Conservation (phyloP, 2,329 filamentous ascomycete species). For the Ophiostoma quercus region DNA sequence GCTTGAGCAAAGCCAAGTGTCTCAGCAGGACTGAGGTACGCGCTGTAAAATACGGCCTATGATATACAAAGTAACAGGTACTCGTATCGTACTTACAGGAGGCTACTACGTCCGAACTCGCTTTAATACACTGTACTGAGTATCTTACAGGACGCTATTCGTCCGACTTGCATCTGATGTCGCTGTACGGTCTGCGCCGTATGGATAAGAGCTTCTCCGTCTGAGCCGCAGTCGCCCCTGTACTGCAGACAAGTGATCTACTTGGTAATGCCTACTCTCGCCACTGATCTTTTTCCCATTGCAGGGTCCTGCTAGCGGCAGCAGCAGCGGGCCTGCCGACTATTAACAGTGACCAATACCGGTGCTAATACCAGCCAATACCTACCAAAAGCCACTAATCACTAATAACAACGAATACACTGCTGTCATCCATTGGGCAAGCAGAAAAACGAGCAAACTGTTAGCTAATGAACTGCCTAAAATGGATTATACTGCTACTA, state of each 20-base stretch:
- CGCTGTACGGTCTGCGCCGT: not conserved
- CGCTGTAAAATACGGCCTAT: too few species aligned
- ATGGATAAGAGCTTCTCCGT: slow-evolving; percentile 8
- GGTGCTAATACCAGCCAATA: not conserved
- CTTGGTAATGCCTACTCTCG: not conserved
- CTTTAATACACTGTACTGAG: not conserved
- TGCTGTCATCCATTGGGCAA: not conserved
- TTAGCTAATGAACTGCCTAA: slow-evolving; percentile 17
- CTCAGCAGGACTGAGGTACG: too few species aligned
- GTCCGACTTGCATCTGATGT: not conserved
- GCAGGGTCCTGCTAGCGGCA: slow-evolving; percentile 8
- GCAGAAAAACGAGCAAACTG: not conserved
- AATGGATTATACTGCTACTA: not conserved
- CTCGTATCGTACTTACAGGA: too few species aligned
- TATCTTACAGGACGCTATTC: slow-evolving; percentile 6
- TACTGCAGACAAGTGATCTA: not conserved
- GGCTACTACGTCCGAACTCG: not conserved
- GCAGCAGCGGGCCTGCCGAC: slow-evolving; percentile 9
- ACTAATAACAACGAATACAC: not conserved
- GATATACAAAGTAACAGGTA: too few species aligned
- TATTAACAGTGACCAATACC: not conserved
- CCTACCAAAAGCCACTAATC: not conserved
- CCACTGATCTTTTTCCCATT: not conserved
- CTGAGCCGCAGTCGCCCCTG: not conserved
- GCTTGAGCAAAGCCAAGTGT: too few species aligned